Percentiles rank a stretch among this genome's conserved stretches.
phyloP scores from a whole-genome alignment of 208 protist genomes.

The Leishmania tarentolae region DNA sequence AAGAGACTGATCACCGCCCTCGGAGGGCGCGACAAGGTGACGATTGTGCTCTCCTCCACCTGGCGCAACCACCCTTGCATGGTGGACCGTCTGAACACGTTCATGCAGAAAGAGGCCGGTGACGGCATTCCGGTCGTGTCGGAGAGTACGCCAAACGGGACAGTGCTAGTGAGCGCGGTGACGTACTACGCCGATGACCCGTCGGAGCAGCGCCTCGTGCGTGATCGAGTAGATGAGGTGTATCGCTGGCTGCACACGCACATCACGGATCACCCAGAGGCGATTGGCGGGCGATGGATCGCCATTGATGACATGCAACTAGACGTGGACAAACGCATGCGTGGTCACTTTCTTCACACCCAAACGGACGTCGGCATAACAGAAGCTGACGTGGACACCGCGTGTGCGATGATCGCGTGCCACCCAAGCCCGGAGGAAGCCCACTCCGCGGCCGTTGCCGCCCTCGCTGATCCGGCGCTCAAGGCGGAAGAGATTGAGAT shows the following conservation, averaged over 20 bases:
- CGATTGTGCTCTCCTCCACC: conserved; percentile 83
- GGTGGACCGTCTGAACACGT: conserved; percentile 70
- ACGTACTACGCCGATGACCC: conserved; percentile 80
- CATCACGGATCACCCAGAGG: conserved; percentile 72
- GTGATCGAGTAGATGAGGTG: conserved; percentile 85
- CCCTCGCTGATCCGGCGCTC: conserved; percentile 58
- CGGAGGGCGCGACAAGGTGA: conserved; percentile 61
- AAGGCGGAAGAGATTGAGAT: conserved; percentile 78
- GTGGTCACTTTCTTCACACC: conserved; percentile 79
- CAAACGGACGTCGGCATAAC: conserved; percentile 71
- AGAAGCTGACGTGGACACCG: conserved; percentile 50
- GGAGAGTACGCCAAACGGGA: conserved; percentile 75
- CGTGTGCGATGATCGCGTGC: conserved; percentile 35
- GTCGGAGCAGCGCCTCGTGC: conserved; percentile 78
- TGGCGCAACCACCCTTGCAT: conserved; percentile 77
- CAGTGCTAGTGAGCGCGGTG: conserved; percentile 67
- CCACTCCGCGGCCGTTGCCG: conserved; percentile 30
- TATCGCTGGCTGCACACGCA: conserved; percentile 76
- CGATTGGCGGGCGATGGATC: conserved; percentile 79
- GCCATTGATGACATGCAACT: conserved; percentile 91
- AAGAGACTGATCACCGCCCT: conserved; percentile 41
- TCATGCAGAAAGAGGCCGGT: conserved; percentile 41
- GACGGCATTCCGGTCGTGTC: conserved; percentile 48
- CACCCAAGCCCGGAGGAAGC: conserved; percentile 43
- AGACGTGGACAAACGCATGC: conserved; percentile 80